phyloP scores from a whole-genome alignment of 441 rosid species.

The Erysimum pusillum region DNA sequence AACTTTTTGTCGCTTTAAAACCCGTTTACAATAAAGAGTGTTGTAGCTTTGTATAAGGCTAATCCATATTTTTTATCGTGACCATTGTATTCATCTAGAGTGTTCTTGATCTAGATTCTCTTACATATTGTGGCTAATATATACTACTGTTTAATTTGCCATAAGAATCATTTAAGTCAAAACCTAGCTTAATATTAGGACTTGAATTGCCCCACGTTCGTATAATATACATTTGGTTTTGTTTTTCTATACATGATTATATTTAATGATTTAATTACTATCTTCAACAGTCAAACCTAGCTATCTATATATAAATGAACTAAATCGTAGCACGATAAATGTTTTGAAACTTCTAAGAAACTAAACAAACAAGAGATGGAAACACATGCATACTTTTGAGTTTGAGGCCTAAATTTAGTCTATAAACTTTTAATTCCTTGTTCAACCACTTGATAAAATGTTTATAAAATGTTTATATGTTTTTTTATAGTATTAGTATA shows the following conservation, averaged over 20 bases:
- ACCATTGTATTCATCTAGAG: no score
- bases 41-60: no score
- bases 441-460: slow-evolving; percentile 3
- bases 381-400: slow-evolving; percentile 9
- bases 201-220: neutral
- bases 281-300: slow-evolving; percentile 14
- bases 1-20: neutral
- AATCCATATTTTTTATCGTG: no score
- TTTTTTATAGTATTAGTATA: neutral
- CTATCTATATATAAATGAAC: neutral
- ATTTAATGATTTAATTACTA: neutral
- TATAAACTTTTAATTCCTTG: slow-evolving; percentile 3
- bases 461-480: neutral
- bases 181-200: slow-evolving; percentile 3
- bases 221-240: neutral
- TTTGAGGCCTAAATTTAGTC: slow-evolving; percentile 9
- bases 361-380: neutral
- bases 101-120: no score
- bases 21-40: no score
- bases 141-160: neutral
- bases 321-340: neutral
- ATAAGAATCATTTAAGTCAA: neutral
- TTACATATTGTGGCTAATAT: neutral
- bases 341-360: neutral
- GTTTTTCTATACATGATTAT: neutral